Evolutionary conservation across 257 asterid genomes (phyloP), one percentile per base, ranked within the genome.

Genomic region (Solanum tarijense): DNA sequence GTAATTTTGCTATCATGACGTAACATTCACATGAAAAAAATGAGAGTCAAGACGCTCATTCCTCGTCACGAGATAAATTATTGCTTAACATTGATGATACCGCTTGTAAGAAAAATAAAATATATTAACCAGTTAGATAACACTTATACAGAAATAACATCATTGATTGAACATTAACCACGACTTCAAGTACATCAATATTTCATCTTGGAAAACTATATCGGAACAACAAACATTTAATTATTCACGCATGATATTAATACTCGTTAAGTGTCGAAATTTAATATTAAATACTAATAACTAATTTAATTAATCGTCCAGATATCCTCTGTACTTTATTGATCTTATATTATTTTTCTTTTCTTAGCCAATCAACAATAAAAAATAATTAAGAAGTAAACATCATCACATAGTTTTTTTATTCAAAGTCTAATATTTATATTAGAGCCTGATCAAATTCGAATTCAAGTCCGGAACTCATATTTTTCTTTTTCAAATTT

Each of bases 401-500:
- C 52, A 35, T 55, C 11, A 55, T 7, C 11, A 55, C 3, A 55
- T 18, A 1, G 0, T 20, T 55, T 55, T 55, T 20, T 20, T 7
- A 55, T 55, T 20, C 25, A 0, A 2, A 18, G n/a, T 3, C 0
- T 9, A 2, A 20, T 6, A 55, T 7, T 0, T 2, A 55, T 1
- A 7, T 55, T 55, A 4, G 3, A 55, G 2, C n/a, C n/a, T 3
- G 0, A 55, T 11, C 2, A 55, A 55, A 20, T 18, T 7, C 10
- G 4, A 55, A 55, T 20, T 55, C 25, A 7, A 20, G 11, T 0
- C 1, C 1, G 25, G 1, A 55, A 55, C 23, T 11, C 12, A 75
- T 75, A 38, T 74, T 74, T 74, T 73, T 73, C 43, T 5, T 75
- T 75, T 36, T 38, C 58, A n/a, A 38, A 38, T 36, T 75, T 75